phyloP scores from a whole-genome alignment of 2,329 filamentous ascomycete genomes.

The Sarocladiaceae sp. region DNA sequence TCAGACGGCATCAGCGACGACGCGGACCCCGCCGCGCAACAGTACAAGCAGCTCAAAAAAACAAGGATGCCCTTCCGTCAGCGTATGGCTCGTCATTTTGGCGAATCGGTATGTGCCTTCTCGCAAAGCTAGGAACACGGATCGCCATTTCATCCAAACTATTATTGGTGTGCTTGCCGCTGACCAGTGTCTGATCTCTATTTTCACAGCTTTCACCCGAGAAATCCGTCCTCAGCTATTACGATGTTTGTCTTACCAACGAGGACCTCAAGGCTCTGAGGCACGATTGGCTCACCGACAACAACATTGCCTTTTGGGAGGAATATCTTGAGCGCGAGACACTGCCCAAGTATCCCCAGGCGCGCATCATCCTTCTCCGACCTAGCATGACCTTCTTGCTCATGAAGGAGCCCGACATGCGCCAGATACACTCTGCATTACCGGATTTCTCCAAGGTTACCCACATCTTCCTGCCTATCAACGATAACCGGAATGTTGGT shows the following conservation, averaged over 20 bases:
- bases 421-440: constrained; percentile 60
- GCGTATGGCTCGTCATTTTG: constrained; percentile 42
- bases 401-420: constrained; percentile 63
- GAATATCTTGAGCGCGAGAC: constrained; percentile 92
- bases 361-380: constrained; percentile 83
- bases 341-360: constrained; percentile 72
- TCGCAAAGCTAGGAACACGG: constrained; percentile 14
- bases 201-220: constrained; percentile 41
- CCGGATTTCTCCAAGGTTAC: constrained; percentile 78
- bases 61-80: constrained; percentile 34
- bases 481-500: constrained; percentile 74
- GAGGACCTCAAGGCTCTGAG: constrained; percentile 87
- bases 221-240: constrained; percentile 36
- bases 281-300: constrained; percentile 95
- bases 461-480: constrained; percentile 94
- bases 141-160: constrained; percentile 11
- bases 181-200: not conserved
- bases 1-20: constrained; percentile 9
- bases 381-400: constrained; percentile 92
- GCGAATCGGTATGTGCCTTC: constrained; percentile 37
- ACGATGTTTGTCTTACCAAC: constrained; percentile 59
- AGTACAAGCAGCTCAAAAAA: constrained; percentile 14
- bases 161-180: not conserved
- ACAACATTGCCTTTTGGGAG: constrained; percentile 97
- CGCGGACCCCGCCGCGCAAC: not conserved